Evolutionary conservation across 2,329 filamentous ascomycete genomes (phyloP).

Genomic region (Apiospora marii): DNA sequence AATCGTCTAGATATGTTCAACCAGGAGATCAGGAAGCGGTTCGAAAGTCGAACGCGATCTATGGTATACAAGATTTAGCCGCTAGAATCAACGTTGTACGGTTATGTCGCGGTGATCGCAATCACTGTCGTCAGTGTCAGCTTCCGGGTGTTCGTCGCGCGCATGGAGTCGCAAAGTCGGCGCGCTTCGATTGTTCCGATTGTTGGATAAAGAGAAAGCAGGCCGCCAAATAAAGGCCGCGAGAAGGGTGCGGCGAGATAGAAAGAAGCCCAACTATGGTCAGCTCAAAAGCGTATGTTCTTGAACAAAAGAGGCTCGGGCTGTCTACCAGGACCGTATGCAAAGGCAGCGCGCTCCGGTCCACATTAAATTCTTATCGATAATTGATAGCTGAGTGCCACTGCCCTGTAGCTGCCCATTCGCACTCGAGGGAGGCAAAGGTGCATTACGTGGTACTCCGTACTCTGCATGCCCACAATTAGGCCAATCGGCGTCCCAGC

Average conservation of each 20-base stretch:
- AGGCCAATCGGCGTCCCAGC: neutral
- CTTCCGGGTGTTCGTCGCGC: neutral
- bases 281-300: neutral
- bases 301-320: neutral
- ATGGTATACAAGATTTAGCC: neutral
- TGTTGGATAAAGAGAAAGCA: neutral
- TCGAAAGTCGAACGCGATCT: neutral
- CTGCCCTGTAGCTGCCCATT: too few species aligned
- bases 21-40: neutral
- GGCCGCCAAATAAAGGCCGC: neutral
- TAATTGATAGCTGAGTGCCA: neutral
- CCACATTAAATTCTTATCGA: slow-evolving; percentile 2
- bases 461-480: neutral
- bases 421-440: too few species aligned
- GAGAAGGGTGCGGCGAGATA: neutral
- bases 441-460: too few species aligned
- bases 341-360: neutral
- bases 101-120: neutral
- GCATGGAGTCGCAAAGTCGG: neutral
- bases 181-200: neutral
- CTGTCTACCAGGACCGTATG: neutral
- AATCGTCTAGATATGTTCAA: neutral
- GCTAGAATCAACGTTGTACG: neutral
- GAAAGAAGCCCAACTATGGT: neutral
- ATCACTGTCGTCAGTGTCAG: slow-evolving; percentile 19